Evolutionary conservation across 1,139 yeast genomes (phyloP), one percentile per base, ranked within the genome.

Genomic region (Kurtzmaniella natalensis): DNA sequence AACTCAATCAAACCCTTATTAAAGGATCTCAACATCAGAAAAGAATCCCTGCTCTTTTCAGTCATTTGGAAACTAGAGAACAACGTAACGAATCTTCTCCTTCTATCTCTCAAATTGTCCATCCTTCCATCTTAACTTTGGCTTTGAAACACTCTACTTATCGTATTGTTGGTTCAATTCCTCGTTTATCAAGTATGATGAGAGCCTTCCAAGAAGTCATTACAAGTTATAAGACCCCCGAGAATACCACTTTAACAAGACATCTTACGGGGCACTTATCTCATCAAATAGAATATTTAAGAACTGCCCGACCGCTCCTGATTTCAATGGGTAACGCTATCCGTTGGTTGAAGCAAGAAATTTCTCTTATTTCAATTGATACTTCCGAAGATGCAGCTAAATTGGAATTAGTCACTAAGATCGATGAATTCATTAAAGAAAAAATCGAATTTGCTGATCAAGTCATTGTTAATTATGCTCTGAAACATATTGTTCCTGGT

Each of bases 251-350:
- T 1, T 69, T 94, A 45, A 79, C 92, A 25, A 78, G 99, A 63
- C 86, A 89, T 58, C 71, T 94, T 49, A 88, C 96, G 0, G 81
- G 83, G 18, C 92, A 88, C 53, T 69, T 94, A 42, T 80, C 95
- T n/a, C 88, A 84, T 50, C 99, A 94, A 59, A 94, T 94, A 45
- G 98, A 92, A 51, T 87, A 84, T 46, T 67, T 94, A 46, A 92
- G 87, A 50, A 78, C 89, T 8, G 92, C 96, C 2, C 77, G 99
- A 43, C 97, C 97, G 0, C 68, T 94, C 37, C 80, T 94, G 37
- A 85, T 89, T 7, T 77, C 95, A 1, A 94, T 94, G 98, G 98
- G 99, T 34, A 92, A 89, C 61, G 94, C 97, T 3, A 94, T 94
- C 44, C 77, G 98, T 48, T 88, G 96, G 95, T 70, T 94, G 44